A percentile compares a stretch with the other conserved stretches of the same genome.
Conservation (phyloP, 176 grass and related monocot species). For the Canna indica region DNA sequence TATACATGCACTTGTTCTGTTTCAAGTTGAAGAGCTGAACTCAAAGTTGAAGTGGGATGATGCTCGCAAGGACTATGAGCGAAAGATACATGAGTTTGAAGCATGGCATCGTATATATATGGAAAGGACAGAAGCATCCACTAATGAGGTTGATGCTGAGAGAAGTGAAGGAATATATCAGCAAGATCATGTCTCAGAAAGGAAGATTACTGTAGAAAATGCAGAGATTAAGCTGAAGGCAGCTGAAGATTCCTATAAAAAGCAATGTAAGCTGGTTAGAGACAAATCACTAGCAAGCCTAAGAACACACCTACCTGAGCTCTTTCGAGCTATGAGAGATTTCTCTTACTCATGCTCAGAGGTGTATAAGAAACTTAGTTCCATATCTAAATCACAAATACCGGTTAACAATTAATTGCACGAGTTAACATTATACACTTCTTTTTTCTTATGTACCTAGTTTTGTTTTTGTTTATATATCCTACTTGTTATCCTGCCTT, state of each 20-base stretch:
- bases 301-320: constrained; percentile 42
- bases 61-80: constrained; percentile 35
- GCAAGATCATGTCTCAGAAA: constrained; percentile 29
- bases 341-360: constrained; percentile 40
- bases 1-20: constrained; percentile 43
- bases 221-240: constrained; percentile 31
- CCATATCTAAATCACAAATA: constrained; percentile 15
- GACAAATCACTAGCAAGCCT: constrained; percentile 69
- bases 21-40: constrained; percentile 54
- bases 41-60: constrained; percentile 34
- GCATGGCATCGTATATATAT: constrained; percentile 48
- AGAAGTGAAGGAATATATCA: not conserved
- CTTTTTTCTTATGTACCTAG: not conserved
- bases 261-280: constrained; percentile 53
- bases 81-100: constrained; percentile 52
- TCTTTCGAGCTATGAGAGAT: constrained; percentile 32
- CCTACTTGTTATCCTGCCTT: too few relatives aligned
- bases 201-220: constrained; percentile 29
- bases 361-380: constrained; percentile 48
- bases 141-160: constrained; percentile 25
- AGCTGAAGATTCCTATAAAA: constrained; percentile 28
- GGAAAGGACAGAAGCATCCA: constrained; percentile 28
- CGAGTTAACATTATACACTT: not conserved
- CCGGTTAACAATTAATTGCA: not conserved
- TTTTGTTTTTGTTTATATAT: not conserved